Percentiles rank a stretch among this genome's conserved stretches.
Conservation (phyloP, 306 rosid species). For the Ormosia semicastrata region DNA sequence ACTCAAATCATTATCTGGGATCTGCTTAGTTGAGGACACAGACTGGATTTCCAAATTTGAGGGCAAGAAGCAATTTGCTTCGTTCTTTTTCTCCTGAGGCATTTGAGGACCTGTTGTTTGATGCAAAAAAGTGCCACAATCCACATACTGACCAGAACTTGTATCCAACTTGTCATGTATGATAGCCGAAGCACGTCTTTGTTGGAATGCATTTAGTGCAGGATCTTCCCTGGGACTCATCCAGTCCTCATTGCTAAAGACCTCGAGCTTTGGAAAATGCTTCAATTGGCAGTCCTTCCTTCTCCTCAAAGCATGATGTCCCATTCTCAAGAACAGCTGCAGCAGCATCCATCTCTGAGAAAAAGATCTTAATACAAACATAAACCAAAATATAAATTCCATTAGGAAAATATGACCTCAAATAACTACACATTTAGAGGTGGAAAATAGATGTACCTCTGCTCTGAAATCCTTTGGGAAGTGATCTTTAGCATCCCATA, state of each 20-base stretch:
- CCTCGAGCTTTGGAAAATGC: slow-evolving; percentile 77
- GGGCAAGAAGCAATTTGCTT: slow-evolving; percentile 10
- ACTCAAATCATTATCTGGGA: slow-evolving; percentile 2
- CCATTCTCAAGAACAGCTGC: slow-evolving; percentile 32
- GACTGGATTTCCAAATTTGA: slow-evolving; percentile 13
- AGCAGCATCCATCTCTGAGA: slow-evolving; percentile 73
- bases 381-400: slow-evolving; percentile 16
- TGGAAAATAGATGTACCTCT: slow-evolving; percentile 53
- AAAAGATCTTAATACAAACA: slow-evolving; percentile 55
- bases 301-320: slow-evolving; percentile 55
- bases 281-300: slow-evolving; percentile 69
- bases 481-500: slow-evolving; percentile 64
- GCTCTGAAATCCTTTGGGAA: slow-evolving; percentile 68
- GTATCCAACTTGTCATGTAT: slow-evolving; percentile 34
- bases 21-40: slow-evolving; percentile 30
- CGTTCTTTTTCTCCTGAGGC: slow-evolving; percentile 20
- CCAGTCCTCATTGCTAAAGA: slow-evolving; percentile 70
- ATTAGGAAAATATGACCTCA: slow-evolving; percentile 12
- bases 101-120: slow-evolving; percentile 27
- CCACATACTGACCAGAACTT: slow-evolving; percentile 18
- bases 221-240: slow-evolving; percentile 53
- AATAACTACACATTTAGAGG: not conserved
- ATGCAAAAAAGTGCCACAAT: slow-evolving; percentile 24
- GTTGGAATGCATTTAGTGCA: slow-evolving; percentile 50
- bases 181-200: slow-evolving; percentile 34